Evolutionary conservation across 2,329 filamentous ascomycete species (phyloP), one percentile per base, ranked within the genome.

Genomic region (Aspergillus hiratsukae): DNA sequence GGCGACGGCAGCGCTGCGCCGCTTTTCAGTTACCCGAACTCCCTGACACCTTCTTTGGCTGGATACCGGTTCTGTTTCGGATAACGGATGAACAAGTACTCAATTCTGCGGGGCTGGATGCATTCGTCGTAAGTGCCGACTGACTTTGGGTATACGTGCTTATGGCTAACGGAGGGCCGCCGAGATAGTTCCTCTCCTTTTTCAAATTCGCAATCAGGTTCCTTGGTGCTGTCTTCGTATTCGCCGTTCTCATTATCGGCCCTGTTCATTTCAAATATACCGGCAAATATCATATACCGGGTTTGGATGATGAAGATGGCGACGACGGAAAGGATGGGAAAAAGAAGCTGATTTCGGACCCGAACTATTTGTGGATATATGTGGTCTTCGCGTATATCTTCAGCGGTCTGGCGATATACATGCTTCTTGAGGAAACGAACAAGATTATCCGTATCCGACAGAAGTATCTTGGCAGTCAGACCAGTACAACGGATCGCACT

Each of bases 301-400:
- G 71, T 10, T 72, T 67, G 64, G 71, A 75, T 50, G 62, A 69
- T 19, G 70, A 72, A 51, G 69, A 71, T 40, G 66, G 73, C 59
- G 51, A 66, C 19, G 69, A 73, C 49, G 74, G 49, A 2, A 62
- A 64, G 21, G 65, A 69, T 43, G 57, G 65, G 17, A 68, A 73
- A 55, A 70, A 73, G 29, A 69, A 74, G 49, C 56, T 67, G 11
- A 67, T 69, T 9, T 62, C 65, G 0, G 71, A 76, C 35, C 71
- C 71, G 8, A 69, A 80, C 56, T 96, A 92, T 66, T 77, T 97
- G 1, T 97, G 93, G 91, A 89, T 93, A 67, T 97, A 97, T 68
- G 83, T 96, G 14, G 80, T 89, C n/a, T 99, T 99, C 66, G 90
- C 91, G 1, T 99, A 97, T 76, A 81, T 97, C 51, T 99, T 97